phyloP scores from a whole-genome alignment of 108 stramenopile genomes.

The Fragilaria radians region DNA sequence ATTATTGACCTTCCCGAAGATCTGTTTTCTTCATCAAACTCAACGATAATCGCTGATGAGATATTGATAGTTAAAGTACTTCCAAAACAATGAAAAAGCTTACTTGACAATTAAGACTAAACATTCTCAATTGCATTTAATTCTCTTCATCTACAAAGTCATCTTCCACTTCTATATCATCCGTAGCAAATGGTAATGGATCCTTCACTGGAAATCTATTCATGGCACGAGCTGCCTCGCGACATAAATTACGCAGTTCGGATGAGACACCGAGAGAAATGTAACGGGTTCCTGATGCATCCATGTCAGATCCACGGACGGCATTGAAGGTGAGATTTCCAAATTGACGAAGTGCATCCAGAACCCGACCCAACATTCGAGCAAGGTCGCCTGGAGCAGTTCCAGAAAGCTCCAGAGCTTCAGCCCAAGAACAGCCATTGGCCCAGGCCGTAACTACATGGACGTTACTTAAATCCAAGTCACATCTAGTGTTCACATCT shows the following conservation, averaged over 20 bases:
- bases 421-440: constrained; percentile 66
- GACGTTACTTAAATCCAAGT: constrained; percentile 46
- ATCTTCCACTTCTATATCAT: constrained; percentile 15
- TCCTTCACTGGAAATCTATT: constrained; percentile 83
- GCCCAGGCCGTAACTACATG: constrained; percentile 81
- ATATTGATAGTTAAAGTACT: background rate
- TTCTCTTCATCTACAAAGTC: constrained; percentile 14
- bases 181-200: constrained; percentile 60
- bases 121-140: background rate
- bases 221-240: constrained; percentile 59
- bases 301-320: constrained; percentile 35
- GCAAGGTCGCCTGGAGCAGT: constrained; percentile 71
- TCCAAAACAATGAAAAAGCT: background rate
- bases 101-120: background rate
- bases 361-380: constrained; percentile 56
- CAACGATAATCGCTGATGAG: background rate
- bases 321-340: constrained; percentile 57
- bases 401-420: constrained; percentile 65
- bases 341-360: constrained; percentile 75
- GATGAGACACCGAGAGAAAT: constrained; percentile 64
- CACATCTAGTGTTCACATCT: constrained; percentile 43
- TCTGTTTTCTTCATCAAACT: background rate
- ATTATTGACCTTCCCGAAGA: background rate
- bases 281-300: constrained; percentile 14
- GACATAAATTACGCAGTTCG: constrained; percentile 51